Percentiles rank a stretch among this genome's conserved stretches.
phyloP scores from a whole-genome alignment of 306 rosid genomes.

The Lablab purpureus region DNA sequence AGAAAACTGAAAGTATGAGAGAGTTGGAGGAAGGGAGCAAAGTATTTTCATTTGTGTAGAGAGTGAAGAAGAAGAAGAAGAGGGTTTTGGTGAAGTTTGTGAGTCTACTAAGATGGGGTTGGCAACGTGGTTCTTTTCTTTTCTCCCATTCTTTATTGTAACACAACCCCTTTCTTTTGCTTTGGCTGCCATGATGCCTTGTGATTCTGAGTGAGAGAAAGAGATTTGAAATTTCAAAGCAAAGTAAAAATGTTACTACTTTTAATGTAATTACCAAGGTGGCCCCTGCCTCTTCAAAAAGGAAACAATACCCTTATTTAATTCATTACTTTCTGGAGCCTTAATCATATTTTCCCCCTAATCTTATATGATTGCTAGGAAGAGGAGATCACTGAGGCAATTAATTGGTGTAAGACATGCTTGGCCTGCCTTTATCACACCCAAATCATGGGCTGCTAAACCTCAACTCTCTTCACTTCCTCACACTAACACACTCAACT shows the following conservation, averaged over 20 bases:
- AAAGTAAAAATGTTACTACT: slow-evolving; percentile 65
- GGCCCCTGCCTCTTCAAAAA: slow-evolving; percentile 53
- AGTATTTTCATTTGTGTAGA: slow-evolving; percentile 75
- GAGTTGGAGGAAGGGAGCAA: slow-evolving; percentile 62
- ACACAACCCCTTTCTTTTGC: slow-evolving; percentile 61
- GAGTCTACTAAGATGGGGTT: slow-evolving; percentile 54
- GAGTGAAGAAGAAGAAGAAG: slow-evolving; percentile 48
- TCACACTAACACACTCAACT: slow-evolving; percentile 18
- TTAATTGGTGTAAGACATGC: slow-evolving; percentile 59
- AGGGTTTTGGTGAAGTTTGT: slow-evolving; percentile 42
- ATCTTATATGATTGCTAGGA: slow-evolving; percentile 58
- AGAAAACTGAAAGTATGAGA: slow-evolving; percentile 54
- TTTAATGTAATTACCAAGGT: slow-evolving; percentile 56
- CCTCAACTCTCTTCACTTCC: slow-evolving; percentile 38
- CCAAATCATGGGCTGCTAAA: slow-evolving; percentile 51
- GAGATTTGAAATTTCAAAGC: slow-evolving; percentile 60
- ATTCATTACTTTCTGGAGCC: slow-evolving; percentile 50
- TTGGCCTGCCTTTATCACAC: slow-evolving; percentile 66
- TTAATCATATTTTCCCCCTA: slow-evolving; percentile 56
- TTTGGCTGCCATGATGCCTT: slow-evolving; percentile 72
- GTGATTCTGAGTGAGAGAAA: slow-evolving; percentile 48
- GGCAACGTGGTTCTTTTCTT: slow-evolving; percentile 64
- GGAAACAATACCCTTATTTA: slow-evolving; percentile 38
- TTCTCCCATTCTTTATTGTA: slow-evolving; percentile 66
- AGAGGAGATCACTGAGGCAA: slow-evolving; percentile 51